Base-by-base conservation (phyloP, 352 stramenopile species). In the Pythium oligandrum region DNA sequence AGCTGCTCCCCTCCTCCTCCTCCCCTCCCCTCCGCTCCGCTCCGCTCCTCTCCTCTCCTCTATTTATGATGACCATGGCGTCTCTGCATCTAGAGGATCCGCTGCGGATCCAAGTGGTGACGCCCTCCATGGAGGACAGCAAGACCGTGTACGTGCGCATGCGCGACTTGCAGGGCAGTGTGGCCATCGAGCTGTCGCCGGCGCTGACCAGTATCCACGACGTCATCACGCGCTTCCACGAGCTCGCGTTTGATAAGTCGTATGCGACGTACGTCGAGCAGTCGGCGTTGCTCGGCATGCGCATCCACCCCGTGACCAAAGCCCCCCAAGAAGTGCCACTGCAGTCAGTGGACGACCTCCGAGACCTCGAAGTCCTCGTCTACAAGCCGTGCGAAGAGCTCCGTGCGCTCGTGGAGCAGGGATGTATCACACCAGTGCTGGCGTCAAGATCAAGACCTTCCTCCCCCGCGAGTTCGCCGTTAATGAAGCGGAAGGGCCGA, bases 341-440 rank as follows among this genome's bases (percentile, higher is more conserved):
- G 5, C 49, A 54, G 33, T 65, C 57, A 17, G 56, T 89, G 11
- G 46, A 59, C 39, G 78, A 88, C 36, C 45, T 89, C 11, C 51
- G 60, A 8, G 71, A 91, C 66, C 47, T 59, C 40, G 70, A 91
- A 50, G 68, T 87, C 53, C 62, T 91, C 4, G 64, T 89, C 1
- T 91, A 91, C 63, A 74, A 71, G 31, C 80, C 80, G 1, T 91
- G 80, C 53, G 75, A 88, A 3, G 80, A 91, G 68, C 71, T 91
- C 1, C 74, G 74, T 4, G 69, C 58, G n/a, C 64, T 91, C 1
- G 66, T 91, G 30, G 78, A 89, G 48, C 74, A 88, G 44, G 80
- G 78, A 26, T 88, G 78, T 52, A 66, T 91, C 50, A 91, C 80
- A 12, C 78, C 79, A 1, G 63, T 81, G 44, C 63, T 87, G 1